Evolutionary conservation across 495 filamentous ascomycete genomes (phyloP), one percentile per base, ranked within the genome.

Genomic region (Gamarada debralockiae): DNA sequence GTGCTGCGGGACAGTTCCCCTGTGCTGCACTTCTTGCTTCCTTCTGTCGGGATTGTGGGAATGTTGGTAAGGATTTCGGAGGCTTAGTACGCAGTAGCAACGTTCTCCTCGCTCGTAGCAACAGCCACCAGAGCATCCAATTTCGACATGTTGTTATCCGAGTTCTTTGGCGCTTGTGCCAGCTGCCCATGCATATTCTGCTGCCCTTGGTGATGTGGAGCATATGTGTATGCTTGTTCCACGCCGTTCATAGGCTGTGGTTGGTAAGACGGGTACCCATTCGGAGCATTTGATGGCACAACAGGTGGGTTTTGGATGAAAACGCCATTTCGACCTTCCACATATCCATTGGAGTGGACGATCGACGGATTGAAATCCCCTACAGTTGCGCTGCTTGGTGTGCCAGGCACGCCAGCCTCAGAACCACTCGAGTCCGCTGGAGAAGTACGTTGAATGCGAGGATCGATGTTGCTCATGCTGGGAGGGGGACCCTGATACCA

Each of bases 51-150:
- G 12, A 3, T n/a, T 45, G 21, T 14, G 21, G 42, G 12, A 15
- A 39, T 3, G n/a, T 48, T 12, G 39, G 21, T 13, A 39, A 10
- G 2, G 17, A 3, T 45, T n/a, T n/a, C n/a, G n/a, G n/a, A n/a
- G n/a, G n/a, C n/a, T n/a, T 55, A 57, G 23, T 57, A 59, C 6
- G 53, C 70, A 5, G 80, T 69, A 0, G 79, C 73, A 17, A 75
- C 76, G 39, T 85, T 81, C 38, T 87, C 83, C 63, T 95, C 87
- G 53, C 86, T 88, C 2, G 91, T 93, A 8, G 91, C 91, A 49
- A 93, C 90, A 2, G 91, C 91, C 22, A 96, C 91, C 25, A 96
- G 78, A 14, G 89, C 88, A 52, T 96, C 87, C 20, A 96, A 70
- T 13, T 87, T 74, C 47, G 79, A 76, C 82, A 92, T 86, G 42